phyloP scores from a whole-genome alignment of 1,284 basidiomycete genomes.

The Malassezia restricta region DNA sequence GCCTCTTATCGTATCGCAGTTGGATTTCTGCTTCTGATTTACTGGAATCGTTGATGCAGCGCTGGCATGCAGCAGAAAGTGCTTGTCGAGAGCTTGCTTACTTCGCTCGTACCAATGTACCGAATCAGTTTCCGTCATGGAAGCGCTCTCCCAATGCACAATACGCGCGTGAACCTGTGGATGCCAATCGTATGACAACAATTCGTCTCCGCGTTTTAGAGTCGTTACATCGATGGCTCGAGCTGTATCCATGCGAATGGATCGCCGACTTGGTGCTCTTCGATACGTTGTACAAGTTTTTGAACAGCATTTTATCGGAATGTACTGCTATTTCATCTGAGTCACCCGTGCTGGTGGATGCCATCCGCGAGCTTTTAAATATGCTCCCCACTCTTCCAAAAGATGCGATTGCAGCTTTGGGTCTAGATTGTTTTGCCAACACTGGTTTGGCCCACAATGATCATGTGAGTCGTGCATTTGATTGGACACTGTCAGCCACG shows the following conservation, averaged over 20 bases:
- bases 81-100: slow-evolving; percentile 35
- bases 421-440: not conserved
- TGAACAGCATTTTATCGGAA: slow-evolving; percentile 21
- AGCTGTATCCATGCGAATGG: slow-evolving; percentile 38
- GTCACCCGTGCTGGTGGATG: slow-evolving; percentile 10
- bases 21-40: slow-evolving; percentile 28
- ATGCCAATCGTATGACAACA: slow-evolving; percentile 31
- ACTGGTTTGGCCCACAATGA: not conserved
- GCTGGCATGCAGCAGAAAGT: slow-evolving; percentile 32
- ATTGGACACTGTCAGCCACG: slow-evolving; percentile 5
- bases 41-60: slow-evolving; percentile 35
- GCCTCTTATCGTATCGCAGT: slow-evolving; percentile 34
- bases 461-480: not conserved
- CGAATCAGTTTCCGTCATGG: slow-evolving; percentile 40
- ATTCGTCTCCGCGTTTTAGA: slow-evolving; percentile 33
- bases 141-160: slow-evolving; percentile 17
- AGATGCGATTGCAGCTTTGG: not conserved
- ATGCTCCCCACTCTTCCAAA: not conserved
- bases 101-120: slow-evolving; percentile 21
- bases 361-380: not conserved
- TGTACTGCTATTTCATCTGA: slow-evolving; percentile 21
- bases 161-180: slow-evolving; percentile 22
- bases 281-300: slow-evolving; percentile 24
- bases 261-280: slow-evolving; percentile 31
- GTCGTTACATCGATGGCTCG: slow-evolving; percentile 30